These are phyloP conservation scores for Lonicera japonica DNA, from an alignment of 129 eudicot species.

Conservation along the genomic window DNA sequence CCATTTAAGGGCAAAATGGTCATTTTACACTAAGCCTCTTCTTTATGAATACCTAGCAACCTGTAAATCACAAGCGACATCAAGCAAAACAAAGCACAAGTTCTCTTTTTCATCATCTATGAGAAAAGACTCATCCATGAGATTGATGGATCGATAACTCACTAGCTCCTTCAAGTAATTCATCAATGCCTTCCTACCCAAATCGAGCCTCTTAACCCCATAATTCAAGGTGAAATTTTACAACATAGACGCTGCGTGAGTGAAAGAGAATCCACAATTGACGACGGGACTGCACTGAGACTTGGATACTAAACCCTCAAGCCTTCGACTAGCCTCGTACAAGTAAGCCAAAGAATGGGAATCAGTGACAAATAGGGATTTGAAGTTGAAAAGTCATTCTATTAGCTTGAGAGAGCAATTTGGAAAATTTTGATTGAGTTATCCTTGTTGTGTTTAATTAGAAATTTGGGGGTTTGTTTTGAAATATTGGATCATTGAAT, in stretches of 20 bases:
- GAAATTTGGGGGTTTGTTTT: too few relatives aligned
- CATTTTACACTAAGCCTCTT: too few relatives aligned
- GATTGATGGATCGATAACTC: conserved; percentile 74
- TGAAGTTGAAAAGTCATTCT: conserved; percentile 61
- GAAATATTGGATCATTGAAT: too few relatives aligned
- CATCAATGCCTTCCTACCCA: conserved; percentile 94
- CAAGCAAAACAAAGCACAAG: conserved; percentile 79
- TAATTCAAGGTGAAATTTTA: conserved; percentile 72
- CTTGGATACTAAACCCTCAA: conserved; percentile 64
- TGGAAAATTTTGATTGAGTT: too few relatives aligned
- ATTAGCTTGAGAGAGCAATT: too few relatives aligned
- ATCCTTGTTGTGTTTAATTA: too few relatives aligned
- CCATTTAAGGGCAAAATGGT: too few relatives aligned
- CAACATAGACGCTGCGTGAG: conserved; percentile 79
- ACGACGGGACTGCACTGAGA: conserved; percentile 82
- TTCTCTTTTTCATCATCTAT: conserved; percentile 95
- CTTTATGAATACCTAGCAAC: conserved; percentile 61
- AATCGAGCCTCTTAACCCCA: conserved; percentile 91
- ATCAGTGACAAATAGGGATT: conserved; percentile 51
- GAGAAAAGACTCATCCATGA: conserved; percentile 83
- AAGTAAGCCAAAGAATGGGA: conserved; percentile 65
- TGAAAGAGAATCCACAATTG: conserved; percentile 77
- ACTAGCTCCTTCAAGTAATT: conserved; percentile 88
- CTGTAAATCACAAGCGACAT: conserved; percentile 67
- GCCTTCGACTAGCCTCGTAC: conserved; percentile 75